A percentile compares a stretch with the other conserved stretches of the same genome.
Evolutionary conservation across 2,329 filamentous ascomycete species (phyloP).

Genomic region (Teratosphaeria zuluensis): DNA sequence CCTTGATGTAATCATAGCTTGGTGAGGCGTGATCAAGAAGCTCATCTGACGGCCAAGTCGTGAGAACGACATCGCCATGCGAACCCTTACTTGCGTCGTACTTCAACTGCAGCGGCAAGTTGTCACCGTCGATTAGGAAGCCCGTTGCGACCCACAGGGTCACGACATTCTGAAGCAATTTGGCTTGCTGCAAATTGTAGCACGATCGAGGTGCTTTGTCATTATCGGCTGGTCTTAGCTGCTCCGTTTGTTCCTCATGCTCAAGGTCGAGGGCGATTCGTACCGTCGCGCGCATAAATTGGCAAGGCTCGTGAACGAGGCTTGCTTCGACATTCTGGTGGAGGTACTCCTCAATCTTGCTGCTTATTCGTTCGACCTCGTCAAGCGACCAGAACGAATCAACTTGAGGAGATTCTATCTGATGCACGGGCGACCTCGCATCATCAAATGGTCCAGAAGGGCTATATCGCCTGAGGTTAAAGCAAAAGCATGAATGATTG

Average conservation of each 20-base stretch:
- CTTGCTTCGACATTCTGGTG: conserved; percentile 18
- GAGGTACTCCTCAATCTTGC: conserved; percentile 43
- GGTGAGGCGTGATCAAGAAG: conserved; percentile 4
- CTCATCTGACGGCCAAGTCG: background rate
- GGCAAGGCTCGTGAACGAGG: conserved; percentile 40
- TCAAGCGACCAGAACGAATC: conserved; percentile 9
- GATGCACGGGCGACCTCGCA: background rate
- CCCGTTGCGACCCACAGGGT: conserved; percentile 49
- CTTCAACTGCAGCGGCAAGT: conserved; percentile 40
- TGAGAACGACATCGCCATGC: conserved; percentile 22
- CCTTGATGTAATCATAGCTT: conserved; percentile 39
- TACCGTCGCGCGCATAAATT: conserved; percentile 44
- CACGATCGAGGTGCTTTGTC: conserved; percentile 7
- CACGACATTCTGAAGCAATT: conserved; percentile 40
- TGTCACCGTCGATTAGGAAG: conserved; percentile 36
- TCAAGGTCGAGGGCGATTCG: conserved; percentile 17
- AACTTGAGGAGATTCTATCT: background rate
- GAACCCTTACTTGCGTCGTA: conserved; percentile 29
- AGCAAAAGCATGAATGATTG: conserved; percentile 19
- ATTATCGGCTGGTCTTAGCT: background rate
- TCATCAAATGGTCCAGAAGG: background rate
- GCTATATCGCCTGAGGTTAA: conserved; percentile 16
- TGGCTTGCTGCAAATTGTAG: conserved; percentile 27
- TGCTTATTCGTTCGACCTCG: conserved; percentile 36
- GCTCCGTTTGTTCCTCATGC: conserved; percentile 15